phyloP scores from a whole-genome alignment of 805 yeast genomes.

The Candida stauntonica region DNA sequence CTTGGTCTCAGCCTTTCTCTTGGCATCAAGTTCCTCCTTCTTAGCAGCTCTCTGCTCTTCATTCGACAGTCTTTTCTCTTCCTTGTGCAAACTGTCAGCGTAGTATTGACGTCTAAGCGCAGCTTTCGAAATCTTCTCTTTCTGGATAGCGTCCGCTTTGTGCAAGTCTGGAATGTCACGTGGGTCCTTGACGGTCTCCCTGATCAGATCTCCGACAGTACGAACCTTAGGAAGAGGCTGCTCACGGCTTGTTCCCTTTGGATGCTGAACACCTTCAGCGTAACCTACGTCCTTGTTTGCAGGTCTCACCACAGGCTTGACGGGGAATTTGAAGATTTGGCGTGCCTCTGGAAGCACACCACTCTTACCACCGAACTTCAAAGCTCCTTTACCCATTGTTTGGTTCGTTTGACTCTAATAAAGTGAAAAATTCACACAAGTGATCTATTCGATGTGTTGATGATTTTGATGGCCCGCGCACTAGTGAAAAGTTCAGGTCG shows the following conservation, averaged over 20 bases:
- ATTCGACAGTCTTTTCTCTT: constrained; percentile 31
- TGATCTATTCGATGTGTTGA: neutral
- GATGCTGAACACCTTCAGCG: constrained; percentile 69
- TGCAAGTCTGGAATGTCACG: constrained; percentile 25
- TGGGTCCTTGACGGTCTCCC: constrained; percentile 47
- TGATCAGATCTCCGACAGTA: constrained; percentile 57
- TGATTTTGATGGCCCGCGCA: neutral
- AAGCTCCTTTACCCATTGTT: constrained; percentile 43
- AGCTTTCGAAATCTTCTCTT: constrained; percentile 36
- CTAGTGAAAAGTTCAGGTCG: neutral
- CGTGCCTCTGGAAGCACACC: constrained; percentile 82
- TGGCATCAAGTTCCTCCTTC: constrained; percentile 26
- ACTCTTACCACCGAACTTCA: constrained; percentile 53
- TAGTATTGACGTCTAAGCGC: constrained; percentile 71
- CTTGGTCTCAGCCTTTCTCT: constrained; percentile 33
- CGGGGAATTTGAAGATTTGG: constrained; percentile 65
- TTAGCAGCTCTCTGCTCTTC: constrained; percentile 29
- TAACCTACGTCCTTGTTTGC: constrained; percentile 56
- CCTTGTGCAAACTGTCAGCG: constrained; percentile 46
- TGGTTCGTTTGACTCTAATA: neutral
- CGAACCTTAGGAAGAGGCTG: constrained; percentile 49
- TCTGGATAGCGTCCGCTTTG: constrained; percentile 25
- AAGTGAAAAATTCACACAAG: too few relatives aligned
- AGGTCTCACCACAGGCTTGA: constrained; percentile 35
- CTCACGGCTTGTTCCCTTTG: constrained; percentile 54